These are phyloP conservation scores for Nicotiana rustica DNA, from an alignment of 305 asterid genomes.

Conservation along the genomic window DNA sequence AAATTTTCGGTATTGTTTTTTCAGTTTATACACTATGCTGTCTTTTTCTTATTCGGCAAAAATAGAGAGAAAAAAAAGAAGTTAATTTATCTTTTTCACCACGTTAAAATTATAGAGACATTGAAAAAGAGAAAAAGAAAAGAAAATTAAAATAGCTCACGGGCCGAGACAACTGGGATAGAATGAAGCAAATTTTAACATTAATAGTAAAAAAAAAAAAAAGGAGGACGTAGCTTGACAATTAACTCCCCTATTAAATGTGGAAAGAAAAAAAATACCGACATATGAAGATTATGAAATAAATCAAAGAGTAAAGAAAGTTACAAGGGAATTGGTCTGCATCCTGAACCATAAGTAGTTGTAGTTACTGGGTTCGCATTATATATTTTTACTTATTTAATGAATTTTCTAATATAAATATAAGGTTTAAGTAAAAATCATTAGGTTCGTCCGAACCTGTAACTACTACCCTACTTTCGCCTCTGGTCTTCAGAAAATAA, in stretches of 20 bases:
- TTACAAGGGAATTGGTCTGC: not conserved
- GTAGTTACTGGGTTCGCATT: too few relatives aligned
- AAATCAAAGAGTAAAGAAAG: not conserved
- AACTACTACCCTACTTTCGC: too few relatives aligned
- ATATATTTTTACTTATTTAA: too few relatives aligned
- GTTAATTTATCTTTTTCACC: not conserved
- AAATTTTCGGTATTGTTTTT: not conserved
- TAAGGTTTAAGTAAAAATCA: too few relatives aligned
- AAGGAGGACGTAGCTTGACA: conserved; percentile 4
- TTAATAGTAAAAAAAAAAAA: not conserved
- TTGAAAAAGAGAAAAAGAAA: not conserved
- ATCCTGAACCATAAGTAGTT: too few relatives aligned
- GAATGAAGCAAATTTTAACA: not conserved
- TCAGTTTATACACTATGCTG: not conserved
- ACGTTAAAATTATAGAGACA: not conserved
- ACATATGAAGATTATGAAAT: not conserved
- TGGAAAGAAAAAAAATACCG: not conserved
- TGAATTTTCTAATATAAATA: too few relatives aligned
- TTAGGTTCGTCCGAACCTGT: too few relatives aligned
- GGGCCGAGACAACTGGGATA: not conserved
- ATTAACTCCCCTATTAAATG: not conserved
- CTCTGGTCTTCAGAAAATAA: not conserved
- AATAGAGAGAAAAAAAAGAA: not conserved
- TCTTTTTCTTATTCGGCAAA: not conserved
- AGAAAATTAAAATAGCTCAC: not conserved